Evolutionary conservation across 495 filamentous ascomycete genomes (phyloP).

Genomic region (Opeltia flavorubescens): DNA sequence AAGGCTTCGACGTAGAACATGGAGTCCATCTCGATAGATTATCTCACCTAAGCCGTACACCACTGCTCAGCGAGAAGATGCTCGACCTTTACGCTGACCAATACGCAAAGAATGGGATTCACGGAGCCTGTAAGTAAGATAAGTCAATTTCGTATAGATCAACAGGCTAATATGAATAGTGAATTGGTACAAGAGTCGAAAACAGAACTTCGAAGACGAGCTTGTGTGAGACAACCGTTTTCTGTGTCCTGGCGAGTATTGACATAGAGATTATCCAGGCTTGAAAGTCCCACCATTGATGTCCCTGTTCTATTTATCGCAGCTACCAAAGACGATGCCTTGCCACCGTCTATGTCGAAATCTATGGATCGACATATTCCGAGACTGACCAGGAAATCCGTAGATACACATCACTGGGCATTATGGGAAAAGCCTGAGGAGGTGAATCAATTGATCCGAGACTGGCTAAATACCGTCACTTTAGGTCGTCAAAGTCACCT

Average conservation of each 20-base stretch:
- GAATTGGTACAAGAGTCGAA: conserved; percentile 67
- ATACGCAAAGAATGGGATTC: conserved; percentile 55
- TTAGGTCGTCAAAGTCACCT: conserved; percentile 15
- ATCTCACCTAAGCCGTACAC: conserved; percentile 28
- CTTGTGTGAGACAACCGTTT: conserved; percentile 24
- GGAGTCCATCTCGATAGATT: conserved; percentile 47
- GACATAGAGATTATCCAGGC: conserved; percentile 6
- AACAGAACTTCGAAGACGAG: conserved; percentile 69
- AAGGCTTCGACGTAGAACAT: conserved; percentile 34
- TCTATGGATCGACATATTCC: conserved; percentile 54
- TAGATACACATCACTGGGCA: conserved; percentile 57
- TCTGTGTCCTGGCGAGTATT: neutral
- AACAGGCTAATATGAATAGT: conserved; percentile 21
- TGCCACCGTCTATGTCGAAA: conserved; percentile 50
- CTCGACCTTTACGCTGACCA: conserved; percentile 62
- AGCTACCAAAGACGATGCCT: conserved; percentile 50
- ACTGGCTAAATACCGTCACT: conserved; percentile 33
- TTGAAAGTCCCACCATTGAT: conserved; percentile 35
- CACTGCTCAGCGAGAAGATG: conserved; percentile 46
- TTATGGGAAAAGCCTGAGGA: conserved; percentile 49
- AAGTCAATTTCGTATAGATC: conserved; percentile 3
- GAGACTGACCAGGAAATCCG: conserved; percentile 40
- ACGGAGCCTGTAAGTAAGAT: conserved; percentile 48
- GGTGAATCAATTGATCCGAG: conserved; percentile 31
- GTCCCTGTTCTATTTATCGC: conserved; percentile 62